These are phyloP conservation scores for Platanthera guangdongensis DNA, from an alignment of 106 monocot species.

Conservation along the genomic window DNA sequence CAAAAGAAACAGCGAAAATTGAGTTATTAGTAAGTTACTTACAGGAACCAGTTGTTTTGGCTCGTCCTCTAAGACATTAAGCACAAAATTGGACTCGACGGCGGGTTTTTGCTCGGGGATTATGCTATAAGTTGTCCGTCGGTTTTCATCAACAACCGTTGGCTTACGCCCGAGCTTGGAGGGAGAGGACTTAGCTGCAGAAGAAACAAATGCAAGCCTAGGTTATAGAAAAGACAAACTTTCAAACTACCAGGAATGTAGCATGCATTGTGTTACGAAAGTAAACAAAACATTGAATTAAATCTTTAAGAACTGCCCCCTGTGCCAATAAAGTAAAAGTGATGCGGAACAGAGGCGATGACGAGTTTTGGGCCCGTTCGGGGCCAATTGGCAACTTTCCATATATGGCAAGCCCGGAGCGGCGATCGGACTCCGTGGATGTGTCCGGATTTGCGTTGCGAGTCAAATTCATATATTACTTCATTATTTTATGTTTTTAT, in stretches of 20 bases:
- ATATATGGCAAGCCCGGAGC: too few relatives aligned
- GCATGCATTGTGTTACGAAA: not conserved
- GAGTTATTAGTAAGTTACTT: constrained; percentile 15
- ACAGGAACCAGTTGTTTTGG: constrained; percentile 53
- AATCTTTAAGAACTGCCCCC: too few relatives aligned
- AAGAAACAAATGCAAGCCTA: not conserved
- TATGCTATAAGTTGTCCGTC: constrained; percentile 64
- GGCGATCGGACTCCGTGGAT: too few relatives aligned
- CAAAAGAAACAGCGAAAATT: not conserved
- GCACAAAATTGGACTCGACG: constrained; percentile 20
- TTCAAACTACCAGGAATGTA: constrained; percentile 1
- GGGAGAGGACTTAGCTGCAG: constrained; percentile 45
- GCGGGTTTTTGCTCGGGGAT: constrained; percentile 19
- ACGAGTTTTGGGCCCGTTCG: too few relatives aligned
- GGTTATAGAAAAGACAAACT: not conserved
- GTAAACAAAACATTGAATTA: too few relatives aligned
- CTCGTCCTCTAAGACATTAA: constrained; percentile 31
- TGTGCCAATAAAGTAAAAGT: too few relatives aligned
- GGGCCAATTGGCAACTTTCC: too few relatives aligned
- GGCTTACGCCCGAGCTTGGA: constrained; percentile 27
- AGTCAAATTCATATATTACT: too few relatives aligned
- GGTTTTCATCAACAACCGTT: constrained; percentile 44
- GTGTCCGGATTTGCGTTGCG: too few relatives aligned
- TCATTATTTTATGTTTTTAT: too few relatives aligned
- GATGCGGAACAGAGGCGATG: too few relatives aligned